Conservation (phyloP, 805 yeast species). For the Saturnispora halmiae region DNA sequence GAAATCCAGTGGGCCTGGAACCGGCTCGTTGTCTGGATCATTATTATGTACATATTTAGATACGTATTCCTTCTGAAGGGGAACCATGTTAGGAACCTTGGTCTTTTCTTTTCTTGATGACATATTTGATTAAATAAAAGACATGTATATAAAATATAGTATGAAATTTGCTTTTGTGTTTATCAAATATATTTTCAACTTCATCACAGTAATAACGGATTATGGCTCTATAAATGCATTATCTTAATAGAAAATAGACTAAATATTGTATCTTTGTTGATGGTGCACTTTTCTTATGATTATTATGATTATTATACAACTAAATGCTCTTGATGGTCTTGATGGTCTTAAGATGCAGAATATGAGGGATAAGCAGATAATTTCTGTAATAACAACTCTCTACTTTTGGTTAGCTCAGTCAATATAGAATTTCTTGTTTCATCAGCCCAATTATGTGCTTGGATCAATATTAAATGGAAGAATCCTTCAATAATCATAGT, state of each 20-base stretch:
- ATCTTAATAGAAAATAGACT: too few relatives aligned
- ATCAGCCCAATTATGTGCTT: conserved; percentile 30
- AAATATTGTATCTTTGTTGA: too few relatives aligned
- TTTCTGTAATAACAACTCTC: conserved; percentile 9
- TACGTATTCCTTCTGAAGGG: conserved; percentile 59
- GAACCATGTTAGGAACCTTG: conserved; percentile 31
- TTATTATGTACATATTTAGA: conserved; percentile 65
- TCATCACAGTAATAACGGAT: too few relatives aligned
- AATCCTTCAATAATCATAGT: conserved; percentile 38
- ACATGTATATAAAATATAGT: not conserved
- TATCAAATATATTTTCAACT: too few relatives aligned
- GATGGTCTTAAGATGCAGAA: too few relatives aligned
- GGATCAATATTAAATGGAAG: conserved; percentile 31
- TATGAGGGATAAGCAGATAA: too few relatives aligned
- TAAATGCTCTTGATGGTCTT: too few relatives aligned
- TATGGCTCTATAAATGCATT: too few relatives aligned
- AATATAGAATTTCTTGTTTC: conserved; percentile 12
- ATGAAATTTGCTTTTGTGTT: too few relatives aligned
- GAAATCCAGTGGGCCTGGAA: conserved; percentile 60
- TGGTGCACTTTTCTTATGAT: too few relatives aligned
- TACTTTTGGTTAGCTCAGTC: conserved; percentile 11
- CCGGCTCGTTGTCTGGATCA: conserved; percentile 52
- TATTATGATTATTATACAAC: too few relatives aligned
- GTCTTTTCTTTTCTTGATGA: conserved; percentile 13
- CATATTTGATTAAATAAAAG: conserved; percentile 2